phyloP scores from a whole-genome alignment of 176 grass and related monocot species.

The Tuctoria greenei region DNA sequence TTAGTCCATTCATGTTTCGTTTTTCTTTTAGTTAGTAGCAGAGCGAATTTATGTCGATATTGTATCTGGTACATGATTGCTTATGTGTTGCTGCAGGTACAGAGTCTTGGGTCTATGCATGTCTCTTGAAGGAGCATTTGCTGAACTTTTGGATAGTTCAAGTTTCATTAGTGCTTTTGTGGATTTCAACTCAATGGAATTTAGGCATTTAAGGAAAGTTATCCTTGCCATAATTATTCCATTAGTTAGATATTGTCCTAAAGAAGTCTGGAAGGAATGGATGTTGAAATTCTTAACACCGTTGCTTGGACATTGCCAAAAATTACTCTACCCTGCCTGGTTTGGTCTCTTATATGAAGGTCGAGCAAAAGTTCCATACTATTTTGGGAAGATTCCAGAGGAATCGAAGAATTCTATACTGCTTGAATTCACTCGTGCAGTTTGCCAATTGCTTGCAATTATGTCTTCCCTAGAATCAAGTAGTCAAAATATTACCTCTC shows the following conservation, averaged over 20 bases:
- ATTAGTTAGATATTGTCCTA: constrained; percentile 47
- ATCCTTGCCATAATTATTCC: constrained; percentile 51
- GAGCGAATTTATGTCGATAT: no score
- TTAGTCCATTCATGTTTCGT: no score
- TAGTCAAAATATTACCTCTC: constrained; percentile 23
- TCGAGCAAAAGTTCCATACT: constrained; percentile 42
- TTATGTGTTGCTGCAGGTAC: constrained; percentile 49
- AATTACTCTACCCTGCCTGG: constrained; percentile 55
- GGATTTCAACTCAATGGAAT: constrained; percentile 60
- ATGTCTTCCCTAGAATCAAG: constrained; percentile 45
- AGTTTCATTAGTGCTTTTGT: constrained; percentile 36
- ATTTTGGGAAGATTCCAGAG: constrained; percentile 55
- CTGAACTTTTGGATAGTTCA: constrained; percentile 38
- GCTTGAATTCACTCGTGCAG: constrained; percentile 62
- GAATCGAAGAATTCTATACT: constrained; percentile 55
- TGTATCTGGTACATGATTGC: no score
- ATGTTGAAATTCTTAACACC: constrained; percentile 48
- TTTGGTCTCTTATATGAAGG: constrained; percentile 45
- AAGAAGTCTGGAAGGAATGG: constrained; percentile 46
- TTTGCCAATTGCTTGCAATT: constrained; percentile 46
- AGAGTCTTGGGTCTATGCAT: constrained; percentile 54
- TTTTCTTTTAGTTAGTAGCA: no score
- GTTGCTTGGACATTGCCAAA: constrained; percentile 50
- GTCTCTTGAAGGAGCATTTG: constrained; percentile 45
- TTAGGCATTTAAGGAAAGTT: constrained; percentile 53